Evolutionary conservation across 768 basidiomycete genomes (phyloP), one percentile per base, ranked within the genome.

Genomic region (Agrocybe praecox): DNA sequence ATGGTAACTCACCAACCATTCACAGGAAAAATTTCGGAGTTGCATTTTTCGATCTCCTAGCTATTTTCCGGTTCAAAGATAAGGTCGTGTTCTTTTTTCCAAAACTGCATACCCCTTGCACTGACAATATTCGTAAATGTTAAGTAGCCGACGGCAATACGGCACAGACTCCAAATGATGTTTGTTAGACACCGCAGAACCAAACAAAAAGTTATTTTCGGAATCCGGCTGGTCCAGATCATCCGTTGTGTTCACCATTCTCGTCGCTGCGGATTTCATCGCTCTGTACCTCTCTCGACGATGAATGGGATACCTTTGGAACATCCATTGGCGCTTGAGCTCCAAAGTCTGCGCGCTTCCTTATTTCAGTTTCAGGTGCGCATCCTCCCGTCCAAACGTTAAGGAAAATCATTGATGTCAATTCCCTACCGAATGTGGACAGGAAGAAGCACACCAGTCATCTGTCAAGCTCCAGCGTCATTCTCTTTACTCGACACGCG

Each of bases 401-500:
- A 48, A 43, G 46, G 52, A 49, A 17, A 45, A 14, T 32, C 47
- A 26, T 22, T 36, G 17, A 32, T 62, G 47, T 63, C 15, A 10
- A 26, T 19, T 19, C 7, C 22, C 8, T 21, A 8, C 9, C n/a
- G 19, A 43, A 26, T 24, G 19, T 6, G 14, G 24, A 15, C 32
- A 91, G 90, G 85, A 90, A 69, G 89, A 91, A 72, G 83, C 87
- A 5, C 83, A 89, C 63, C 65, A 73, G 29, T 76, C 85, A n/a
- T 79, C 87, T 3, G 70, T 89, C 42, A 89, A 84, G 63, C 79
- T 92, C 2, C 89, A 90, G 59, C 75, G 81, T 42, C 80, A 84
- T 53, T 78, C 85, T 8, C 71, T 89, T 19, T 80, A 88, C 10
- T 66, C 79, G 8, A 70, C 82, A 1, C 72, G 76, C n/a, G 72